Percentiles rank a stretch among this genome's conserved stretches.
Evolutionary conservation across 805 yeast genomes (phyloP).

Genomic region (Saturnispora diversa): DNA sequence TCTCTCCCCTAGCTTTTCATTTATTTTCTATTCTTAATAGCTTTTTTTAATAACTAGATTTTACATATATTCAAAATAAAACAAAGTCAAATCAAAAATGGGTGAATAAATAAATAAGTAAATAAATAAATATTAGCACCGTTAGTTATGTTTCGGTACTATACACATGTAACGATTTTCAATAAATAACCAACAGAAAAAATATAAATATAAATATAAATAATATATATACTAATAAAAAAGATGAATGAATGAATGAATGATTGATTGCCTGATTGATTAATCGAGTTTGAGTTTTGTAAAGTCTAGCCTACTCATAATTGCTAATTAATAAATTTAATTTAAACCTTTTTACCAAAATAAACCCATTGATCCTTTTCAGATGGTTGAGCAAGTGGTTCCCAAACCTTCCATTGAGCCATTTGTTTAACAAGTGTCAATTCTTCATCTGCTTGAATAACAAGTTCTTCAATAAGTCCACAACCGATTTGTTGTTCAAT

Average conservation of each 20-base stretch:
- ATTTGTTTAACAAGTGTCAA: constrained; percentile 56
- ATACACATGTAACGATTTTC: too few relatives aligned
- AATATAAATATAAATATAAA: background rate
- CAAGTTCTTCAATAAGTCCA: constrained; percentile 76
- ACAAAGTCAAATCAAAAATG: too few relatives aligned
- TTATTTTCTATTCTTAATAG: background rate
- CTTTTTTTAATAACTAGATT: background rate
- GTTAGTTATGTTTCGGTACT: too few relatives aligned
- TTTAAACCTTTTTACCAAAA: constrained; percentile 55
- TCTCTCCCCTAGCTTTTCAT: too few relatives aligned
- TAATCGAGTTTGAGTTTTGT: too few relatives aligned
- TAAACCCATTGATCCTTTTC: constrained; percentile 78
- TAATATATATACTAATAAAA: too few relatives aligned
- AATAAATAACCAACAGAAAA: too few relatives aligned
- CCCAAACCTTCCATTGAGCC: constrained; percentile 70
- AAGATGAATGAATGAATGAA: constrained; percentile 3
- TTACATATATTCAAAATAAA: too few relatives aligned
- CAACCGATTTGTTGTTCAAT: constrained; percentile 72
- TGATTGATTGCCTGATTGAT: constrained; percentile 28
- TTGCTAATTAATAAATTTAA: too few relatives aligned
- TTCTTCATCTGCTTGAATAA: constrained; percentile 80
- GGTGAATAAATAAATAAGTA: too few relatives aligned
- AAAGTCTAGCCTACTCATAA: constrained; percentile 35
- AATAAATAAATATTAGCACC: too few relatives aligned
- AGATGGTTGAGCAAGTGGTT: constrained; percentile 71